phyloP scores from a whole-genome alignment of 75 land plant genomes.

The Sequoia sempervirens region DNA sequence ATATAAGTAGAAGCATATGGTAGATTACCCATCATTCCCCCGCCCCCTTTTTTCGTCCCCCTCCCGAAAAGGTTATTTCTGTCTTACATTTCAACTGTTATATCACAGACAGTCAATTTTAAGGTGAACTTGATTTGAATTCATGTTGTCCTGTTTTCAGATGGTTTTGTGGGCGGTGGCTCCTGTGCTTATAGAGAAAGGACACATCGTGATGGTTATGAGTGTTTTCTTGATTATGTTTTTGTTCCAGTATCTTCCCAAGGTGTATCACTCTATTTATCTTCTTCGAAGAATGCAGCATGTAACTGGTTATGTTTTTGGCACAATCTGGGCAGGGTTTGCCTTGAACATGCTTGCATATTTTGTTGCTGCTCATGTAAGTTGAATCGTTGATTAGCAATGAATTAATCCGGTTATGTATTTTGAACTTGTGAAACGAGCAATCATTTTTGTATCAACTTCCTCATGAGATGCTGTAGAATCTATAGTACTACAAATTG shows the following conservation, averaged over 20 bases:
- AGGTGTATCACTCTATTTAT: slow-evolving; percentile 69
- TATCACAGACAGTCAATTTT: background rate
- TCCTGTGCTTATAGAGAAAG: slow-evolving; percentile 46
- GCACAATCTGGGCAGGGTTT: slow-evolving; percentile 90
- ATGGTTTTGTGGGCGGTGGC: slow-evolving; percentile 68
- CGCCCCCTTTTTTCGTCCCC: too few relatives aligned
- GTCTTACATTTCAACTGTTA: background rate
- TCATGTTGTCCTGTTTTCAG: slow-evolving; percentile 24
- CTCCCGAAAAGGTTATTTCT: background rate
- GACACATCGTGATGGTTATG: slow-evolving; percentile 49
- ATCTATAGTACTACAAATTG: background rate
- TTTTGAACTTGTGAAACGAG: background rate
- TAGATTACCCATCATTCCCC: background rate
- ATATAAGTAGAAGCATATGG: background rate
- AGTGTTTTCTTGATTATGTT: slow-evolving; percentile 60
- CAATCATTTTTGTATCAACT: background rate
- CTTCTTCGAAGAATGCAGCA: slow-evolving; percentile 65
- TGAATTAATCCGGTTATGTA: background rate
- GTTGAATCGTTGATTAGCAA: slow-evolving; percentile 2
- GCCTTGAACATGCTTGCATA: slow-evolving; percentile 79
- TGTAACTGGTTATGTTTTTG: slow-evolving; percentile 73
- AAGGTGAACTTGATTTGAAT: background rate
- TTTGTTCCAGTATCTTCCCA: slow-evolving; percentile 79
- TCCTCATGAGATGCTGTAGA: background rate
- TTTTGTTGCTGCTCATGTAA: slow-evolving; percentile 84